phyloP scores from a whole-genome alignment of 2,329 filamentous ascomycete genomes.

The Blumeria hordei region DNA sequence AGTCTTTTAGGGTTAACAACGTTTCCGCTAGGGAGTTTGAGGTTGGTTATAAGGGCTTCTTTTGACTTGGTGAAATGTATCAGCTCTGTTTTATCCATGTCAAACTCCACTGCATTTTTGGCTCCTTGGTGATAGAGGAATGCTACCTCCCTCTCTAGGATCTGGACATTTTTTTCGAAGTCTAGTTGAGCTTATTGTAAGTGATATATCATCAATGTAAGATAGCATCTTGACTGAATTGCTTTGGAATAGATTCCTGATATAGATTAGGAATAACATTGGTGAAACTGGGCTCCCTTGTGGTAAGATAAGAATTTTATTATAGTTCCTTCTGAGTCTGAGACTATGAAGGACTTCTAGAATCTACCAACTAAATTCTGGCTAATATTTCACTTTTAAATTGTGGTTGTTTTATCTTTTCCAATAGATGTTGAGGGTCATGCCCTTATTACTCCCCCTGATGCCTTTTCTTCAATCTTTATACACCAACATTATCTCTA shows the following conservation, averaged over 20 bases:
- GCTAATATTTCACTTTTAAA: no score
- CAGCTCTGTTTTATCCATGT: neutral
- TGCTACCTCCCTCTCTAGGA: neutral
- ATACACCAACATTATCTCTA: no score
- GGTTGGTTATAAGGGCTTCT: neutral
- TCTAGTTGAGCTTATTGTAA: neutral
- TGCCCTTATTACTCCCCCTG: no score
- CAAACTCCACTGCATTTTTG: neutral
- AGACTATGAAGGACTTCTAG: no score
- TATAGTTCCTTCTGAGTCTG: no score
- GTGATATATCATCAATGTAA: constrained; percentile 1
- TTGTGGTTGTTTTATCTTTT: no score
- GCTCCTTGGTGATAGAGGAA: neutral
- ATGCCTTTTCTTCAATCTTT: no score
- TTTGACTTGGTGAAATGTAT: neutral
- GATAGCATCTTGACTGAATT: neutral
- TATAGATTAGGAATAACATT: neutral
- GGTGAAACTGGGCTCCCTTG: neutral
- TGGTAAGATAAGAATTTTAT: no score
- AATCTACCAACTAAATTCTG: no score
- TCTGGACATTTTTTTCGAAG: neutral
- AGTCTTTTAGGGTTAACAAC: neutral
- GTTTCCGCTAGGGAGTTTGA: neutral
- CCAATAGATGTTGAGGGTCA: no score
- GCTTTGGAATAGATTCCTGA: neutral